Evolutionary conservation across 2,329 filamentous ascomycete genomes (phyloP), one percentile per base, ranked within the genome.

Genomic region (Alternaria gansuensis): DNA sequence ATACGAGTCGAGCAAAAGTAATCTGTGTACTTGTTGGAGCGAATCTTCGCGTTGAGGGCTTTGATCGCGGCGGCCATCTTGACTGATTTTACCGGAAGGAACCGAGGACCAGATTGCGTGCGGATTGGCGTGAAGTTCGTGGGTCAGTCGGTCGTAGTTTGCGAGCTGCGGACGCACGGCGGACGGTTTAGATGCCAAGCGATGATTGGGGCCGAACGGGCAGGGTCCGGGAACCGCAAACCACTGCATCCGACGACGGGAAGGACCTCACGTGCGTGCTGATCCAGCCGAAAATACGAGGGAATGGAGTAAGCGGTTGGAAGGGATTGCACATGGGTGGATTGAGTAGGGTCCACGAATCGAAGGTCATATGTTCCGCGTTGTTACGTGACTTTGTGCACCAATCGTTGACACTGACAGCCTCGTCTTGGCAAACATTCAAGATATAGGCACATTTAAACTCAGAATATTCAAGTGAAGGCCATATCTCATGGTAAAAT

Each of bases 1-100:
- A 69, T 79, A 83, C 82, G 82, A 65, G 82, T 84, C 63, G 81
- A 83, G 78, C 81, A 84, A 69, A 84, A 78, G 77, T 84, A 84
- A 67, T 84, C 82, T 17, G 74, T 68, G 60, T 79, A 78, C 67
- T 81, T 80, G 71, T 83, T 82, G 29, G 80, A 76, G 70, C 82
- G 79, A 69, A 84, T 84, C 70, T 78, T 78, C 70, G 82, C 81
- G 77, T 84, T 84, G 76, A 84, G 75, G 37, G 81, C 82, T 78
- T 82, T 83, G 73, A 83, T 78, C 70, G 81, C 81, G 68, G 82
- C 82, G 61, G 81, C 81, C 81, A 86, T 86, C 45, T 62, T 68
- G 66, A 59, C 54, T 45, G 33, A 26, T 24, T 48, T 40, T 34
- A 23, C 44, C 29, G 44, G 44, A 24, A 10, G 21, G 33, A 34